These are phyloP conservation scores for Fusarium drepaniforme DNA, from an alignment of 2,329 filamentous ascomycete genomes.

Conservation along the genomic window DNA sequence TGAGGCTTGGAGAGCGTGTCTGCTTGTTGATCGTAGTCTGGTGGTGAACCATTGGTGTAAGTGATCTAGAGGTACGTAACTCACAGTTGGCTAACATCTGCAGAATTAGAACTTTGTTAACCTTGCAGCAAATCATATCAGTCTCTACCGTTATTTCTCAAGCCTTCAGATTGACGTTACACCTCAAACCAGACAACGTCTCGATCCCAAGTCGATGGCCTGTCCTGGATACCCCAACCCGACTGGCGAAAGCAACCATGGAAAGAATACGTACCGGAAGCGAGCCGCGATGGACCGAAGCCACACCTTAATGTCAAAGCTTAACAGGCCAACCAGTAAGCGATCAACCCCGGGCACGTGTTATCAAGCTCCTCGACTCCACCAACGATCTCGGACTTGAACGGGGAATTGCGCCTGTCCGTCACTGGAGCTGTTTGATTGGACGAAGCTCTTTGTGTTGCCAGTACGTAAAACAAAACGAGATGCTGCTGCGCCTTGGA, in stretches of 20 bases:
- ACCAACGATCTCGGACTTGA: not conserved
- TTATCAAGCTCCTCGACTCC: not conserved
- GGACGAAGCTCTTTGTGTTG: not conserved
- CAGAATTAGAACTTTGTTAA: not conserved
- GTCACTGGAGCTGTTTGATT: not conserved
- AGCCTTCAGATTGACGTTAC: not conserved
- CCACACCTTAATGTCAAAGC: constrained; percentile 6
- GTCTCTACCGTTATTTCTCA: not conserved
- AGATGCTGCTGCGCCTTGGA: constrained; percentile 4
- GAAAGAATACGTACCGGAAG: not conserved
- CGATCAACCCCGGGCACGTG: not conserved
- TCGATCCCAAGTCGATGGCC: not conserved
- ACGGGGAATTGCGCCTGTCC: not conserved
- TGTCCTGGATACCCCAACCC: not conserved
- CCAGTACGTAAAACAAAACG: not conserved
- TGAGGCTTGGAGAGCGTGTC: not conserved
- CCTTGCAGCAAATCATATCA: not conserved
- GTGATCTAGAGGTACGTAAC: not conserved
- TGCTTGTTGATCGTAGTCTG: constrained; percentile 16
- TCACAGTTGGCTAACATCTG: not conserved
- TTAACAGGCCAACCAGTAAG: not conserved
- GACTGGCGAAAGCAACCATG: not conserved
- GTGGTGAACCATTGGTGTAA: not conserved
- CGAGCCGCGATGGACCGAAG: constrained; percentile 2
- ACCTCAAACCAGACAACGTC: not conserved